phyloP scores from a whole-genome alignment of 2,329 filamentous ascomycete species.

The Ophiostoma angusticollis region DNA sequence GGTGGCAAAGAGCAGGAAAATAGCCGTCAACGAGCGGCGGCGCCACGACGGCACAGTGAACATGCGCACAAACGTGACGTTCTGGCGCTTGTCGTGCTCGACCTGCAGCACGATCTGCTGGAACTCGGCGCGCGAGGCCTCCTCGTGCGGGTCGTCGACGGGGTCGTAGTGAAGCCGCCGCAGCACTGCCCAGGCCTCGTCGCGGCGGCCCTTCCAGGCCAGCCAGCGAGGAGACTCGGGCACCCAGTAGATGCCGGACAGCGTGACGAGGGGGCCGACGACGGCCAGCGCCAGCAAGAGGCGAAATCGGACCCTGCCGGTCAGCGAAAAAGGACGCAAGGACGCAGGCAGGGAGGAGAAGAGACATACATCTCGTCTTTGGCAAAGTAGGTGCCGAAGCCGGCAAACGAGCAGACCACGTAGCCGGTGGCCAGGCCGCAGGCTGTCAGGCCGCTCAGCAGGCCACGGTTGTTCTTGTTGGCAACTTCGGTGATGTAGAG shows the following conservation, averaged over 20 bases:
- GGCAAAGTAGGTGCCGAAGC: constrained; percentile 6
- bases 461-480: constrained; percentile 8
- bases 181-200: constrained; percentile 37
- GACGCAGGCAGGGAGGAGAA: neutral
- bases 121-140: constrained; percentile 7
- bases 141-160: constrained; percentile 3
- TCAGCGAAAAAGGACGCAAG: neutral
- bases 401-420: constrained; percentile 3
- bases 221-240: constrained; percentile 11
- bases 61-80: constrained; percentile 4
- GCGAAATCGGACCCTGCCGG: constrained; percentile 2
- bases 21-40: constrained; percentile 3
- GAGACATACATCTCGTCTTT: constrained; percentile 5
- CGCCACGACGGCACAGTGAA: constrained; percentile 5
- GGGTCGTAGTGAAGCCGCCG: constrained; percentile 5
- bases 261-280: constrained; percentile 7
- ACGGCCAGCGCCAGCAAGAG: constrained; percentile 2
- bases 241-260: constrained; percentile 7
- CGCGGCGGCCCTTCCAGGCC: constrained; percentile 46
- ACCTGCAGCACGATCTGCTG: constrained; percentile 9
- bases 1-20: constrained; percentile 5
- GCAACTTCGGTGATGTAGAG: constrained; percentile 7
- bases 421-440: constrained; percentile 5
- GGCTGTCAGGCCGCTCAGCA: constrained; percentile 6
- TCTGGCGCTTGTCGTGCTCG: constrained; percentile 5